Base-by-base conservation (phyloP, 1,284 basidiomycete species). In the Sphaerobolus stellatus region DNA sequence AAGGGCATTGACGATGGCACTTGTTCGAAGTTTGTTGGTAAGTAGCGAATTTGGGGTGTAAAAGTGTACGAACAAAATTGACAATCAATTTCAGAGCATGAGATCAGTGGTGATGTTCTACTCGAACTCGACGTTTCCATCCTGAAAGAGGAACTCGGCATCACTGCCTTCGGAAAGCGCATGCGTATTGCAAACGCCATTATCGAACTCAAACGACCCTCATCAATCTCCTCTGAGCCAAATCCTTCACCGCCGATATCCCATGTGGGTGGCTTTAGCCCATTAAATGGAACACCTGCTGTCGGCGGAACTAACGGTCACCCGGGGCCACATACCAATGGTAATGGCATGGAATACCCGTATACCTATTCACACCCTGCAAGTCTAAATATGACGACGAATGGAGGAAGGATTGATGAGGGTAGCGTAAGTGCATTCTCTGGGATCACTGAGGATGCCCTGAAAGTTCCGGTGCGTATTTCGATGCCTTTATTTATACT, bases 71-170 rank as follows among this genome's bases (percentile, higher is more conserved):
- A 34, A 22, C 33, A 14, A 18, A 22, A 33, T 3, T 52, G 49
- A 27, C 54, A 24, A 27, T 59, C 22, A 43, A 52, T 45, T 49
- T 24, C 66, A 90, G 94, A 97, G 71, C 95, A 99, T 81, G 96
- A 99, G 71, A 99, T 99, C 57, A 92, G 94, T 0, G 96, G 97
- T 14, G 97, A 99, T 64, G 91, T 98, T 22, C 81, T 99, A 4
- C 82, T 99, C 54, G 95, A 98, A 63, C 88, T 99, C 61, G 94
- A 98, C 63, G 85, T 88, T 48, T 90, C 89, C 63, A 79, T 97
- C 18, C 85, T 99, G 64, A 98, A 98, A 74, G 77, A 74, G n/a
- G 97, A 99, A 74, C 90, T 99, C 57, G 97, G 96, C 46, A 93
- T 99, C 59, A 75, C 82, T 59, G 93, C 94, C 2, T 98, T 97